Conservation (phyloP, 2,329 filamentous ascomycete genomes). For the Colletotrichum sp. region DNA sequence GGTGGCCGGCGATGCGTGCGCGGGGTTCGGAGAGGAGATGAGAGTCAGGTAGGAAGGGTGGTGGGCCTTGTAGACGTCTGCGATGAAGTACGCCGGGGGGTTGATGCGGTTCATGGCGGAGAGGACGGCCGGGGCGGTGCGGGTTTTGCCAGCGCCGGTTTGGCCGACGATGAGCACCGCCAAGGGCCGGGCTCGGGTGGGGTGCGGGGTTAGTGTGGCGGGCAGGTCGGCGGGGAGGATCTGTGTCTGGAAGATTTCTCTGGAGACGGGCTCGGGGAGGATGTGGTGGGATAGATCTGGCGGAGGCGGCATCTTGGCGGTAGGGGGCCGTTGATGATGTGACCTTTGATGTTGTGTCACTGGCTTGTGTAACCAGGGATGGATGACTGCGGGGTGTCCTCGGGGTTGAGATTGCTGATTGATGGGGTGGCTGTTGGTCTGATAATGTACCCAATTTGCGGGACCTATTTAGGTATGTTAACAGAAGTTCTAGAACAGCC, state of each 20-base stretch:
- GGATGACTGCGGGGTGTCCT: background rate
- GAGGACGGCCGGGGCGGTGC: conserved; percentile 42
- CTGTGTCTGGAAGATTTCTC: conserved; percentile 32
- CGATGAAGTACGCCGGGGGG: conserved; percentile 45
- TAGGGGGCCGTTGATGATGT: background rate
- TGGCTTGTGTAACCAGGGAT: background rate
- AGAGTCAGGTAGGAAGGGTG: conserved; percentile 45
- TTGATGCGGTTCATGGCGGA: conserved; percentile 29
- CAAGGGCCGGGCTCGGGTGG: conserved; percentile 30
- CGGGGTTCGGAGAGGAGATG: conserved; percentile 28
- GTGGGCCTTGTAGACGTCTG: conserved; percentile 54
- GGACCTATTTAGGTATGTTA: background rate
- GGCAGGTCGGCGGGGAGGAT: conserved; percentile 40
- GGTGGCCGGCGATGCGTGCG: conserved; percentile 42
- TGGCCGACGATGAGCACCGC: conserved; percentile 51
- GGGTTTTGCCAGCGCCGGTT: conserved; percentile 54
- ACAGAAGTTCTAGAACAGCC: background rate
- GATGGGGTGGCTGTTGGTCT: background rate
- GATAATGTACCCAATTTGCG: background rate
- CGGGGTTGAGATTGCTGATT: background rate
- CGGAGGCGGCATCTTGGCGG: conserved; percentile 23
- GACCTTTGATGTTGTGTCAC: background rate
- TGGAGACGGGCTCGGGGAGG: conserved; percentile 32
- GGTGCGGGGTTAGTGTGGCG: conserved; percentile 7
- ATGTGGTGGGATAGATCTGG: conserved; percentile 34